Evolutionary conservation across 805 yeast genomes (phyloP).

Genomic region (Myxozyma sirexii): DNA sequence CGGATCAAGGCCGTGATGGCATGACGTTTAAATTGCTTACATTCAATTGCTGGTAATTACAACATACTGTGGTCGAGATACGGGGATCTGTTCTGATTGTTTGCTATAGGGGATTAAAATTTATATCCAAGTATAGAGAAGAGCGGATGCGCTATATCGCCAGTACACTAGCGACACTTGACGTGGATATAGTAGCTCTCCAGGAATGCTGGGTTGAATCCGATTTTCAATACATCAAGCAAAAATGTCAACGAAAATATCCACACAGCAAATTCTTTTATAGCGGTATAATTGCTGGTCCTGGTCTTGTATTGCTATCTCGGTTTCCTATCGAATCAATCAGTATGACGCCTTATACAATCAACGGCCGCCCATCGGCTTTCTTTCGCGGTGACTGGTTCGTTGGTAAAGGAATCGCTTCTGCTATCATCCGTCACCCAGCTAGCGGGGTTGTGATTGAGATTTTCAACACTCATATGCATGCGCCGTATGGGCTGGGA

Average conservation of each 20-base stretch:
- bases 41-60: slow-evolving; percentile 41
- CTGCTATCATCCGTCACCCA: slow-evolving; percentile 64
- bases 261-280: slow-evolving; percentile 72
- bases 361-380: slow-evolving; percentile 93
- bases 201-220: slow-evolving; percentile 91
- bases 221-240: slow-evolving; percentile 73
- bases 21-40: slow-evolving; percentile 37
- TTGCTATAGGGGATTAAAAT: slow-evolving; percentile 82
- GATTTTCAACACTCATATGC: slow-evolving; percentile 87
- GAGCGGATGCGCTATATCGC: slow-evolving; percentile 76
- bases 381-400: slow-evolving; percentile 95
- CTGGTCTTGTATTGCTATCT: slow-evolving; percentile 85
- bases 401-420: slow-evolving; percentile 88
- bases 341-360: slow-evolving; percentile 79
- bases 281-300: slow-evolving; percentile 82
- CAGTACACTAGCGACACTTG: slow-evolving; percentile 53
- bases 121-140: slow-evolving; percentile 69
- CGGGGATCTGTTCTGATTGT: not conserved
- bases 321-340: slow-evolving; percentile 80
- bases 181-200: slow-evolving; percentile 84
- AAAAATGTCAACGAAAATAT: slow-evolving; percentile 50
- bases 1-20: slow-evolving; percentile 3
- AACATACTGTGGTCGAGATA: slow-evolving; percentile 1
- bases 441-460: slow-evolving; percentile 58
- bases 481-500: slow-evolving; percentile 91